phyloP scores from a whole-genome alignment of 2,329 filamentous ascomycete genomes.

The Allantophomopsis cytisporea region DNA sequence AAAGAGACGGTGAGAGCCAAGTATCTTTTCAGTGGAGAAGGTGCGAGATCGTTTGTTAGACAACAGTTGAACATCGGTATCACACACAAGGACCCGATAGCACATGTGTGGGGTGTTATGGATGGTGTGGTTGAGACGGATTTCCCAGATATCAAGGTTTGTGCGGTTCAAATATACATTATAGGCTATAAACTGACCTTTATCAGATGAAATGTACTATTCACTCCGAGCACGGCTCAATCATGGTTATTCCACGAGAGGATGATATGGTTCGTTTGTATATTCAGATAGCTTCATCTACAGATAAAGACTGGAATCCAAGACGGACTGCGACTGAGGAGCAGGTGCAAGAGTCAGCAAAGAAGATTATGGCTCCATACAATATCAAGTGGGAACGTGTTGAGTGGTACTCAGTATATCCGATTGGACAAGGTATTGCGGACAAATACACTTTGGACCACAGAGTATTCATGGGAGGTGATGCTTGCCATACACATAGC shows the following conservation, averaged over 20 bases:
- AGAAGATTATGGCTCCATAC: slow-evolving; percentile 53
- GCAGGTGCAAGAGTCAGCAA: slow-evolving; percentile 51
- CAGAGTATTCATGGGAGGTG: slow-evolving; percentile 61
- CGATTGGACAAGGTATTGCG: slow-evolving; percentile 61
- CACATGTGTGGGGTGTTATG: slow-evolving; percentile 66
- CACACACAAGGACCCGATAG: slow-evolving; percentile 54
- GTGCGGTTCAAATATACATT: no score
- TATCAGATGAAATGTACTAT: slow-evolving; percentile 59
- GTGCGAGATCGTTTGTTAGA: slow-evolving; percentile 52
- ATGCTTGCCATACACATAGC: slow-evolving; percentile 70
- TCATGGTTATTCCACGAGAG: slow-evolving; percentile 70
- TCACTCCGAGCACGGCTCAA: slow-evolving; percentile 59
- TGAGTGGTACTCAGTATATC: slow-evolving; percentile 67
- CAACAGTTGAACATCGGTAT: slow-evolving; percentile 56
- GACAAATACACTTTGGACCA: slow-evolving; percentile 54
- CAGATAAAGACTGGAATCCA: slow-evolving; percentile 45
- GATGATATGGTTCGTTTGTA: slow-evolving; percentile 56
- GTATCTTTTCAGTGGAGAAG: slow-evolving; percentile 61
- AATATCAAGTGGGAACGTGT: slow-evolving; percentile 52
- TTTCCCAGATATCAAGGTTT: slow-evolving; percentile 66
- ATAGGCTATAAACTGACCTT: no score
- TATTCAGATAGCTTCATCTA: slow-evolving; percentile 52
- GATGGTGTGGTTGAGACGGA: slow-evolving; percentile 60
- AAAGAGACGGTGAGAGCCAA: slow-evolving; percentile 57
- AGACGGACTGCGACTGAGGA: slow-evolving; percentile 48